Conservation (phyloP, 805 yeast genomes). For the Lipomyces japonicus region DNA sequence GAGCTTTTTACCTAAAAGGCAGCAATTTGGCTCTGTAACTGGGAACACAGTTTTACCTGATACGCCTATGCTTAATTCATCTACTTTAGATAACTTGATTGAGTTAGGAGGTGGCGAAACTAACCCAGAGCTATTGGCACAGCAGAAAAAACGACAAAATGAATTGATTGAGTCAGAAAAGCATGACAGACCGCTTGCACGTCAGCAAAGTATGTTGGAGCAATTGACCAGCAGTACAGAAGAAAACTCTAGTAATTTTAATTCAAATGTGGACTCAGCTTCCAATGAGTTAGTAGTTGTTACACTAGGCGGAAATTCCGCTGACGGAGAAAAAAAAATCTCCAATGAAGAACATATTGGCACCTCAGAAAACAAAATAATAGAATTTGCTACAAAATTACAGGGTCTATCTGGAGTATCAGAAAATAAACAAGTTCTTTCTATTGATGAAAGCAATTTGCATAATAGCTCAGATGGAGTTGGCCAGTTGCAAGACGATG, state of each 20-base stretch:
- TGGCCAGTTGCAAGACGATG: conserved; percentile 1
- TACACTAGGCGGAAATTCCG: too few relatives aligned
- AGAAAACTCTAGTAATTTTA: too few relatives aligned
- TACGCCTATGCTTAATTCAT: neutral
- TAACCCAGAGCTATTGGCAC: conserved; percentile 47
- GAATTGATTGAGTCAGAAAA: conserved; percentile 75
- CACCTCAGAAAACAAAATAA: too few relatives aligned
- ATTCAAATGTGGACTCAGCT: too few relatives aligned
- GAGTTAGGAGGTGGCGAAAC: conserved; percentile 43
- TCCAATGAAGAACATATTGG: too few relatives aligned
- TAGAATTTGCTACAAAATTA: too few relatives aligned
- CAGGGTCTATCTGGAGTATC: too few relatives aligned
- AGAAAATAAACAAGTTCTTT: too few relatives aligned
- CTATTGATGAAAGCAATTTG: too few relatives aligned
- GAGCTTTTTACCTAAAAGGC: conserved; percentile 78
- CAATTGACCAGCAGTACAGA: too few relatives aligned
- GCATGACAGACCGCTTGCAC: conserved; percentile 78
- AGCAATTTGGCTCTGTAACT: conserved; percentile 8
- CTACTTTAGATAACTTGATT: conserved; percentile 25
- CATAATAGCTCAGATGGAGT: neutral
- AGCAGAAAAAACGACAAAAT: conserved; percentile 60
- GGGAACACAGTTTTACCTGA: conserved; percentile 7
- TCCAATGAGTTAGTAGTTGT: too few relatives aligned
- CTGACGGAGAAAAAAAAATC: too few relatives aligned
- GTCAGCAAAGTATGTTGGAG: conserved; percentile 70